These are phyloP conservation scores for Aschersonia sp. DNA, from an alignment of 2,329 filamentous ascomycete species.

Conservation along the genomic window DNA sequence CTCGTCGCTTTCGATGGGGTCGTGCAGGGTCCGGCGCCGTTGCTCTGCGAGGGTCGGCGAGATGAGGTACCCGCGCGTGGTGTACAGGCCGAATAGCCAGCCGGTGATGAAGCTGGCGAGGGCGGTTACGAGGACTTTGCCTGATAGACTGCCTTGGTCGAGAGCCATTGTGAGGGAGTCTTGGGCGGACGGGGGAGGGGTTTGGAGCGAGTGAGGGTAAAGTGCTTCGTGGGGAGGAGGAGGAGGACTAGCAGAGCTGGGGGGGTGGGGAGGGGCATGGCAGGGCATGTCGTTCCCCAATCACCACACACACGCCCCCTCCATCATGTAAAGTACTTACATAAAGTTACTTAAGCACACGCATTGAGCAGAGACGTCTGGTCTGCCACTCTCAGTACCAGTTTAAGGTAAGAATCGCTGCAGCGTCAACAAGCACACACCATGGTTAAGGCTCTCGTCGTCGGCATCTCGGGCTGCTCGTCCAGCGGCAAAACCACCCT, in stretches of 20 bases:
- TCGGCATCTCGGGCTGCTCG: constrained; percentile 80
- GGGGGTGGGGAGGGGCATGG: too few species aligned
- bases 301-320: too few species aligned
- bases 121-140: constrained; percentile 57
- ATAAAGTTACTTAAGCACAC: too few species aligned
- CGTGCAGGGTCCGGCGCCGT: constrained; percentile 38
- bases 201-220: too few species aligned
- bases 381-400: not conserved
- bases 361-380: too few species aligned
- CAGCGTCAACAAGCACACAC: not conserved
- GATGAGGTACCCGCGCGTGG: constrained; percentile 44
- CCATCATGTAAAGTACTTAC: too few species aligned
- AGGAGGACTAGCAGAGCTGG: too few species aligned
- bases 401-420: not conserved
- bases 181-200: too few species aligned
- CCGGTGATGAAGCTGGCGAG: constrained; percentile 62
- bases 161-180: not conserved
- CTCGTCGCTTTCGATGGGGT: constrained; percentile 55
- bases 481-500: constrained; percentile 94
- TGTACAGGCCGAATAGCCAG: constrained; percentile 70
- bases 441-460: constrained; percentile 36
- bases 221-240: too few species aligned
- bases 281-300: too few species aligned
- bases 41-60: constrained; percentile 41
- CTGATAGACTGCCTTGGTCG: constrained; percentile 22